Conservation (phyloP, 1,284 basidiomycete species). For the Flammula alnicola region DNA sequence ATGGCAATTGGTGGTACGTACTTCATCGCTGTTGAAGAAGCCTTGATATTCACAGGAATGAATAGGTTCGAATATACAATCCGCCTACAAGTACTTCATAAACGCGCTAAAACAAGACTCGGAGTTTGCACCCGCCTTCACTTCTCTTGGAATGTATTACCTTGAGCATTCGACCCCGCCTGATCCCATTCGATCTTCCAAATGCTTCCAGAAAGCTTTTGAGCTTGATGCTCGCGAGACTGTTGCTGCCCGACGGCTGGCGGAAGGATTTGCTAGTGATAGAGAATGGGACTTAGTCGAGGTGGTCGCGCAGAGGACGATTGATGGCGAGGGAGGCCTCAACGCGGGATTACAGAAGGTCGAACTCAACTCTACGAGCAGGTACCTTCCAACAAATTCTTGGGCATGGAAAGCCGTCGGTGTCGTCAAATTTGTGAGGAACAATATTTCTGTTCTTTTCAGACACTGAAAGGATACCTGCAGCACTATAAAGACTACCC, state of each 20-base stretch:
- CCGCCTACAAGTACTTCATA: conserved; percentile 85
- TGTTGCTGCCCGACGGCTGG: conserved; percentile 84
- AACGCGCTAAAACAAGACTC: conserved; percentile 78
- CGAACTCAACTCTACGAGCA: conserved; percentile 47
- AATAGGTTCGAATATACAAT: conserved; percentile 37
- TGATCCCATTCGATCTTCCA: conserved; percentile 86
- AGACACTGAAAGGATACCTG: conserved; percentile 13
- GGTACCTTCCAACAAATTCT: conserved; percentile 79
- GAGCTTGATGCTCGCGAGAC: conserved; percentile 92
- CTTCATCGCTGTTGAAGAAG: background rate
- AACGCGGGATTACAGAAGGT: conserved; percentile 61
- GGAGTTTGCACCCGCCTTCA: conserved; percentile 90
- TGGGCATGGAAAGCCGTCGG: conserved; percentile 99
- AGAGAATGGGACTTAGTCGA: conserved; percentile 97
- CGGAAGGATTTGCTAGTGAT: conserved; percentile 90
- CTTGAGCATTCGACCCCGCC: conserved; percentile 70
- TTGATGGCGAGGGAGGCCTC: conserved; percentile 89
- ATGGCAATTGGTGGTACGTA: conserved; percentile 79
- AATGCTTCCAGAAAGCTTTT: conserved; percentile 99
- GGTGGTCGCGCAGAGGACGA: conserved; percentile 88
- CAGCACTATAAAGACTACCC: conserved; percentile 79
- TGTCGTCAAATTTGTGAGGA: conserved; percentile 84
- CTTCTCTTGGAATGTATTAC: conserved; percentile 93
- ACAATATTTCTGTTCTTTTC: conserved; percentile 1
- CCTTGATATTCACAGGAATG: background rate